Percentiles rank a stretch among this genome's conserved stretches.
Conservation (phyloP, 176 grass and related monocot species). For the Tillandsia leiboldiana region DNA sequence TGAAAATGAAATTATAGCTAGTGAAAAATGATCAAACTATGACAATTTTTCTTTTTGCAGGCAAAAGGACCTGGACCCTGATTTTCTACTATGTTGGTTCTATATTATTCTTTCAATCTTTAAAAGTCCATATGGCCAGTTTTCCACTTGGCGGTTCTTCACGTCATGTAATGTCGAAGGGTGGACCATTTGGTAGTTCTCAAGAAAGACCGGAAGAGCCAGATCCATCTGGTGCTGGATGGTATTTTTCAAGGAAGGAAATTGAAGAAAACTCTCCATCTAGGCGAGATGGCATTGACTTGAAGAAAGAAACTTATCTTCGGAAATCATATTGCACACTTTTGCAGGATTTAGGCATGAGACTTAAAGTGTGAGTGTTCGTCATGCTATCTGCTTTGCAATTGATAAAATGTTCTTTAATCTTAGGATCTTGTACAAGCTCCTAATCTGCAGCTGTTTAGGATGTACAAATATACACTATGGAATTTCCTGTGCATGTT, state of each 20-base stretch:
- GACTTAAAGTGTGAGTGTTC: constrained; percentile 89
- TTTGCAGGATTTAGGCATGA: constrained; percentile 89
- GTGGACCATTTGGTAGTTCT: constrained; percentile 49
- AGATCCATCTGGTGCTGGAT: constrained; percentile 45
- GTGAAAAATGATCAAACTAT: too few relatives aligned
- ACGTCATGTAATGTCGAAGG: constrained; percentile 43
- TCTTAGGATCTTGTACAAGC: constrained; percentile 4
- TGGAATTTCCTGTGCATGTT: too few relatives aligned
- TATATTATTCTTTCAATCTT: too few relatives aligned
- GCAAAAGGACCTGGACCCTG: too few relatives aligned
- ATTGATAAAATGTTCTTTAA: constrained; percentile 1
- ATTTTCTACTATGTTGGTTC: too few relatives aligned
- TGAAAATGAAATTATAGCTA: too few relatives aligned
- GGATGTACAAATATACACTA: too few relatives aligned
- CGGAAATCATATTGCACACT: constrained; percentile 91
- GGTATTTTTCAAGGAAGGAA: constrained; percentile 85
- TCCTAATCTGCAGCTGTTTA: background rate
- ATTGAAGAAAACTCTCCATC: constrained; percentile 84
- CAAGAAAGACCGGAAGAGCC: constrained; percentile 30
- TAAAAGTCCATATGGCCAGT: too few relatives aligned
- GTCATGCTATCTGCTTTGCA: background rate
- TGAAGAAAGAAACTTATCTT: constrained; percentile 78
- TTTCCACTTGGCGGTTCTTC: constrained; percentile 28
- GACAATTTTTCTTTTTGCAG: too few relatives aligned
- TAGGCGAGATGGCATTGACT: constrained; percentile 64